A percentile compares a stretch with the other conserved stretches of the same genome.
Conservation (phyloP, 129 eudicot species). For the Centaurea solstitialis region DNA sequence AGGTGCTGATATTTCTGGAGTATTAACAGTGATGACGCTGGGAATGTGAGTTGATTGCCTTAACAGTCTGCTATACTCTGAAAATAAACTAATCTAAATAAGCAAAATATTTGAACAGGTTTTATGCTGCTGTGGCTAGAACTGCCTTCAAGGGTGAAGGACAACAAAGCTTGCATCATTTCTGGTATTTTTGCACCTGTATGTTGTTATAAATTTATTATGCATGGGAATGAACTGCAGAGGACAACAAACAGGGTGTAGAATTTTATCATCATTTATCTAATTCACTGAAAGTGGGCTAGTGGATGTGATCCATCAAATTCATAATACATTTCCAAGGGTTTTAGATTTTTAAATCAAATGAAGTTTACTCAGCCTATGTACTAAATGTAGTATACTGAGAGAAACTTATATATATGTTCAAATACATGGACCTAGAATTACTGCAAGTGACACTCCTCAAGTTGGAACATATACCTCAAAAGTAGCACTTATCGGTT, state of each 20-base stretch:
- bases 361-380: neutral
- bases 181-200: conserved; percentile 54
- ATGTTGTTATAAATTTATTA: neutral
- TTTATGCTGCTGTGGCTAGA: conserved; percentile 89
- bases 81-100: conserved; percentile 10
- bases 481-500: neutral
- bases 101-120: conserved; percentile 50
- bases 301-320: neutral
- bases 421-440: neutral
- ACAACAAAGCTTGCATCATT: conserved; percentile 93
- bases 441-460: neutral
- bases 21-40: conserved; percentile 92
- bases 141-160: conserved; percentile 97
- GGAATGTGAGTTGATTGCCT: conserved; percentile 78
- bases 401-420: neutral
- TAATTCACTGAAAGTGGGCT: neutral
- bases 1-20: conserved; percentile 90
- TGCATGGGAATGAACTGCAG: neutral
- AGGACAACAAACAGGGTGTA: neutral
- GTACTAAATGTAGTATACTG: neutral
- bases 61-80: neutral
- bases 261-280: neutral
- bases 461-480: neutral
- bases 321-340: neutral
- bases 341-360: neutral